Evolutionary conservation across 192 early-diverging fungal genomes (phyloP).

Genomic region (Phycomyces nitens): DNA sequence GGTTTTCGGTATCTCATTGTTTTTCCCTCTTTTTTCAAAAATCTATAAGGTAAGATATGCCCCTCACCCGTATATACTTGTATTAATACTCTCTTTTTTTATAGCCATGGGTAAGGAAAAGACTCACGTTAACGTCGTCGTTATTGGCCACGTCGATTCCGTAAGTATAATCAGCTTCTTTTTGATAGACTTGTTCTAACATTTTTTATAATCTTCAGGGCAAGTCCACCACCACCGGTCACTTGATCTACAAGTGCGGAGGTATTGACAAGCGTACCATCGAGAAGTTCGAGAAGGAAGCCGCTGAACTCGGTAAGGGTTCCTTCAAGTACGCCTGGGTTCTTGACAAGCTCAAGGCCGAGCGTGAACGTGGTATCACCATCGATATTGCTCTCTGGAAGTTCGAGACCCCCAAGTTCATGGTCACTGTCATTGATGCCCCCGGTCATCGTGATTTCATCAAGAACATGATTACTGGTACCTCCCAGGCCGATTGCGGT

Average conservation of each 20-base stretch:
- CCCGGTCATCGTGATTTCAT: slow-evolving; percentile 99
- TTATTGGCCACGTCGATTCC: slow-evolving; percentile 99
- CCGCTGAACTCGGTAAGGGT: slow-evolving; percentile 97
- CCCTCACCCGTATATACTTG: too few species aligned
- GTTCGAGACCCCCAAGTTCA: slow-evolving; percentile 90
- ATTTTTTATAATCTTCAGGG: slow-evolving; percentile 38
- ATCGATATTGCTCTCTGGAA: slow-evolving; percentile 98
- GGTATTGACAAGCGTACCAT: slow-evolving; percentile 99
- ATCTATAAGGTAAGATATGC: neutral
- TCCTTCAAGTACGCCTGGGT: slow-evolving; percentile 99
- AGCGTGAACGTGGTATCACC: slow-evolving; percentile 99
- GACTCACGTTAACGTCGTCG: slow-evolving; percentile 89
- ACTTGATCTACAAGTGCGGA: slow-evolving; percentile 99
- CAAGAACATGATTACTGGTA: slow-evolving; percentile 99
- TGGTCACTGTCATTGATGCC: slow-evolving; percentile 96
- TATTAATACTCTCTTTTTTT: neutral
- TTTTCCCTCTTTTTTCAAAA: neutral
- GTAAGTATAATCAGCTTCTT: slow-evolving; percentile 3
- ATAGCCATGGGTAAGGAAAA: slow-evolving; percentile 70
- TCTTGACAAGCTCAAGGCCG: slow-evolving; percentile 98
- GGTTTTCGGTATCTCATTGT: neutral
- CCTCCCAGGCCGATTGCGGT: slow-evolving; percentile 90
- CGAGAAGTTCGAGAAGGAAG: slow-evolving; percentile 99
- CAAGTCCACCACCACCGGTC: slow-evolving; percentile 99
- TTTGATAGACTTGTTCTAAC: neutral